A percentile compares a stretch with the other conserved stretches of the same genome.
These are phyloP conservation scores for Alternaria alternata DNA, from an alignment of 2,329 filamentous ascomycete species.

Conservation along the genomic window DNA sequence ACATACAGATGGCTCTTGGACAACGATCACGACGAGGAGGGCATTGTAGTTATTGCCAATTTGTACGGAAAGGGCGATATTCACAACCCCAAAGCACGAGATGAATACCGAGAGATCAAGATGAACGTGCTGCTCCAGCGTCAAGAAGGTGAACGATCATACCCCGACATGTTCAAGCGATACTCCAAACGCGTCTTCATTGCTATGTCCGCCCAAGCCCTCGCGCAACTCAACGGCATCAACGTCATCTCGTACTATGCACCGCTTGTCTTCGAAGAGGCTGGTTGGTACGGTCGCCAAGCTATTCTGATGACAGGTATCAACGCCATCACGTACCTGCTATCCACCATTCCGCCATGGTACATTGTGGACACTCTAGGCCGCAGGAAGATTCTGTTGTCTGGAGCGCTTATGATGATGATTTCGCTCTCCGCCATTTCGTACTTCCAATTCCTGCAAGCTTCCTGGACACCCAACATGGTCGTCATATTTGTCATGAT, in stretches of 20 bases:
- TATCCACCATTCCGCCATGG: conserved; percentile 95
- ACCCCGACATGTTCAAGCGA: conserved; percentile 91
- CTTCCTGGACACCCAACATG: conserved; percentile 77
- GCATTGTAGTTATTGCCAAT: conserved; percentile 97
- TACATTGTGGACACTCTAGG: conserved; percentile 95
- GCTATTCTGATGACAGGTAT: conserved; percentile 97
- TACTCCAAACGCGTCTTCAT: conserved; percentile 95
- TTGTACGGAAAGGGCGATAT: conserved; percentile 96
- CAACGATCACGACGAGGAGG: conserved; percentile 97
- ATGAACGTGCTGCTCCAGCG: conserved; percentile 94
- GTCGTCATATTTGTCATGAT: conserved; percentile 97
- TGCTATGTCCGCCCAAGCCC: conserved; percentile 95
- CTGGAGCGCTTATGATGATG: conserved; percentile 88
- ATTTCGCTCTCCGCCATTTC: conserved; percentile 88
- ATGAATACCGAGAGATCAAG: conserved; percentile 98
- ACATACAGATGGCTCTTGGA: conserved; percentile 86
- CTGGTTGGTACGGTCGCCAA: conserved; percentile 90
- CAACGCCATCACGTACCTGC: conserved; percentile 89
- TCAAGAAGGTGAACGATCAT: conserved; percentile 92
- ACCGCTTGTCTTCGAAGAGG: conserved; percentile 93
- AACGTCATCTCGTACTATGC: conserved; percentile 99
- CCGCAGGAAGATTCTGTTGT: conserved; percentile 85
- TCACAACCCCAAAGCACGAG: conserved; percentile 87
- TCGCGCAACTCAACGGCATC: conserved; percentile 97
- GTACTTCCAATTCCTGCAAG: conserved; percentile 92